phyloP scores from a whole-genome alignment of 805 yeast species.

The Candida ipomoeae region DNA sequence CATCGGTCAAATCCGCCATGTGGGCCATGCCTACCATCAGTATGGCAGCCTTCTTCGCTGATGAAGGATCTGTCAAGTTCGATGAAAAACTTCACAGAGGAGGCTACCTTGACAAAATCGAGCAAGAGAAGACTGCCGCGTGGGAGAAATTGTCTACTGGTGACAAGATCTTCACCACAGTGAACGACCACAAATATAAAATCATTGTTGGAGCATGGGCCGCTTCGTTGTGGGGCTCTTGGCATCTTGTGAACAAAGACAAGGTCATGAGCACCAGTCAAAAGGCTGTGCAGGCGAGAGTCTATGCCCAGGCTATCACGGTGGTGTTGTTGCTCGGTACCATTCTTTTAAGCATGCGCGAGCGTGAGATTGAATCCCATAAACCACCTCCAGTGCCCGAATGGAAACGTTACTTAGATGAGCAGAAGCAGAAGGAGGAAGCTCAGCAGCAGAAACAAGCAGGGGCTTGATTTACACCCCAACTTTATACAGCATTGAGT shows the following conservation, averaged over 20 bases:
- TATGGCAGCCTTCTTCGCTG: slow-evolving; percentile 61
- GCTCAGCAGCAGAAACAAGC: background rate
- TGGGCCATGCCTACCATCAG: slow-evolving; percentile 66
- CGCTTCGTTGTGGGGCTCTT: slow-evolving; percentile 73
- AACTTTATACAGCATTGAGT: background rate
- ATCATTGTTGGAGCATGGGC: slow-evolving; percentile 76
- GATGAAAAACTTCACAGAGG: slow-evolving; percentile 59
- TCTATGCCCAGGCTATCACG: slow-evolving; percentile 84
- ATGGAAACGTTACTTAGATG: slow-evolving; percentile 31
- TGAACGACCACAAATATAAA: slow-evolving; percentile 57
- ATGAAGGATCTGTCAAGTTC: slow-evolving; percentile 62
- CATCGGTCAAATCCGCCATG: slow-evolving; percentile 54
- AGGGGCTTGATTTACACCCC: background rate
- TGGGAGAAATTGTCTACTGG: slow-evolving; percentile 48
- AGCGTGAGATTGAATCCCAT: slow-evolving; percentile 46
- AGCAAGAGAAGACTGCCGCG: slow-evolving; percentile 45
- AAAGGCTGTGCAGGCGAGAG: slow-evolving; percentile 83
- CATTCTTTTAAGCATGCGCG: slow-evolving; percentile 61
- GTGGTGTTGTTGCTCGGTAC: slow-evolving; percentile 68
- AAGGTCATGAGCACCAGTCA: slow-evolving; percentile 71
- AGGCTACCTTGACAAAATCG: slow-evolving; percentile 34
- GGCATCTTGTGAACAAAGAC: slow-evolving; percentile 69
- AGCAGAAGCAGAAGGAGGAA: slow-evolving; percentile 14
- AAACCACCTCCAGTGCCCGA: slow-evolving; percentile 34
- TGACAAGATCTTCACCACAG: slow-evolving; percentile 48